Conservation (phyloP, 768 basidiomycete species). For the Rhizopogon sp. region DNA sequence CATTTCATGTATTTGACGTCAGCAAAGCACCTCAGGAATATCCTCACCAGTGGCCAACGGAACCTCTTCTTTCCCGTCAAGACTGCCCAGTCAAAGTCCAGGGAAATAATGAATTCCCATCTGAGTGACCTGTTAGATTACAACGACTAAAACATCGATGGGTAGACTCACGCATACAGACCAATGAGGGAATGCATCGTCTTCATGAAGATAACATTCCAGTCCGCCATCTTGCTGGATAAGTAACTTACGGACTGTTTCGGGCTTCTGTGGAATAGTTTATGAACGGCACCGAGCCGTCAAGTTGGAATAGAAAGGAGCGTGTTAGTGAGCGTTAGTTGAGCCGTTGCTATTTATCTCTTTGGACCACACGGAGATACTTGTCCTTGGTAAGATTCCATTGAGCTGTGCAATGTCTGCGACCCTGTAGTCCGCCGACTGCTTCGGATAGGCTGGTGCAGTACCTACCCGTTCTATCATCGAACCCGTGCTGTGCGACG, state of each 20-base stretch:
- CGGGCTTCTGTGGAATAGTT: neutral
- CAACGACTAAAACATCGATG: neutral
- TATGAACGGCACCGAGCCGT: neutral
- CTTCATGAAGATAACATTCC: constrained; percentile 35
- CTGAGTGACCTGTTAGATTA: constrained; percentile 14
- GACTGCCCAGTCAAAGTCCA: constrained; percentile 38
- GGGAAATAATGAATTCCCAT: constrained; percentile 40
- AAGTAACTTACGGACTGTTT: neutral
- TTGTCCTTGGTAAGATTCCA: neutral
- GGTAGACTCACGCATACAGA: constrained; percentile 35
- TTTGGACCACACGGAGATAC: neutral
- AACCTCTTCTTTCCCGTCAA: constrained; percentile 37
- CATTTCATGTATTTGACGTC: neutral
- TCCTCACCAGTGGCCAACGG: constrained; percentile 44
- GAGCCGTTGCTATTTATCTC: neutral
- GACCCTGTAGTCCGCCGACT: neutral
- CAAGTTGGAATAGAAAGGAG: neutral
- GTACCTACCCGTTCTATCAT: neutral
- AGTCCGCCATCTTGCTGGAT: constrained; percentile 31
- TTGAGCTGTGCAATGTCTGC: neutral
- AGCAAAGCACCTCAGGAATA: neutral
- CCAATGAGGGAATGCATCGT: constrained; percentile 41
- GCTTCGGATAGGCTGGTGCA: neutral
- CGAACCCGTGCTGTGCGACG: neutral
- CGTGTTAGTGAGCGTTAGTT: neutral